Conservation (phyloP, 768 basidiomycete genomes). For the Gymnopilus junonius region DNA sequence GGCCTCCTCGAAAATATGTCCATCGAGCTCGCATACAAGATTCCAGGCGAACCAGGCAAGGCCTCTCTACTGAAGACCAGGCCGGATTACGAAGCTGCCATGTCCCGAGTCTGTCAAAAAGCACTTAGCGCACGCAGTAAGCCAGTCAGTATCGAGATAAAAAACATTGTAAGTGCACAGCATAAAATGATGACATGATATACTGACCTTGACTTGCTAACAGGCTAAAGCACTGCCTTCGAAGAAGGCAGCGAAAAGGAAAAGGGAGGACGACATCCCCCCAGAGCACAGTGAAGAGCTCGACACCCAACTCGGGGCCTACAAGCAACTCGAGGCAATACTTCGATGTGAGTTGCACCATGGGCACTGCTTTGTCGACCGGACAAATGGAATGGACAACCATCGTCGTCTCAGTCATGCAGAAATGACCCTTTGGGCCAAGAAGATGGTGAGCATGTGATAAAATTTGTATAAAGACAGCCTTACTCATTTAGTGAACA, state of each 20-base stretch:
- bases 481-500: not conserved
- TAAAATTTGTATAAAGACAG: not conserved
- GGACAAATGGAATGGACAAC: not conserved
- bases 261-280: not conserved
- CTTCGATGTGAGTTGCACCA: not conserved
- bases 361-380: not conserved
- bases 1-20: not conserved
- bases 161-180: not conserved
- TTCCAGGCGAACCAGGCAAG: not conserved
- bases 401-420: not conserved
- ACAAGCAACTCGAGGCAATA: not conserved
- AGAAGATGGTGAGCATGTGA: not conserved
- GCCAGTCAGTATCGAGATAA: not conserved
- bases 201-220: not conserved
- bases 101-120: not conserved
- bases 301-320: not conserved
- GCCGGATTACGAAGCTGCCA: not conserved
- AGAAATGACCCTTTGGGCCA: not conserved
- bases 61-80: not conserved
- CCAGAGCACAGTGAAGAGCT: not conserved
- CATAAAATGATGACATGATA: not conserved
- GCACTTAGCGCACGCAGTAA: not conserved
- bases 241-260: not conserved
- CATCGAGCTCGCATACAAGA: not conserved
- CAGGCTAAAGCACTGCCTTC: not conserved